phyloP scores from a whole-genome alignment of 1,284 basidiomycete species.

The Heterobasidion occidentale region DNA sequence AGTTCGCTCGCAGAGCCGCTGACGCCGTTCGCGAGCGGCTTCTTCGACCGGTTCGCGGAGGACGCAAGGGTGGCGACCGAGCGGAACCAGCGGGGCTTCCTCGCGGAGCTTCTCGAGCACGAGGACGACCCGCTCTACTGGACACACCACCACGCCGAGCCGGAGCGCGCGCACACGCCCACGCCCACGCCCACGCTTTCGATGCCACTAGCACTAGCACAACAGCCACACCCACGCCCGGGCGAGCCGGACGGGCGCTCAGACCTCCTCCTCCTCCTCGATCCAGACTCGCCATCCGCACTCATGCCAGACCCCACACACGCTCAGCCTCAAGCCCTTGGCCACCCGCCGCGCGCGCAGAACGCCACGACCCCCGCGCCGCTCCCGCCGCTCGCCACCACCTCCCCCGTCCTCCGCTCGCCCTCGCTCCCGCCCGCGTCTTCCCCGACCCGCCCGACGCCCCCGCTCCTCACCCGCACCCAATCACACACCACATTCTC shows the following conservation, averaged over 20 bases:
- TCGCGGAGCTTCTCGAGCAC: slow-evolving; percentile 56
- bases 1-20: background rate
- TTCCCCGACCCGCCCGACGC: slow-evolving; percentile 17
- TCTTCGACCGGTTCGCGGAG: slow-evolving; percentile 52
- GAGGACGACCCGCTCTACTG: slow-evolving; percentile 66
- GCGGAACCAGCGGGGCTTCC: slow-evolving; percentile 38
- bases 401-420: slow-evolving; percentile 16
- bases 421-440: slow-evolving; percentile 21
- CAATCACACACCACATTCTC: slow-evolving; percentile 27
- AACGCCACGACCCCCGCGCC: slow-evolving; percentile 1
- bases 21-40: slow-evolving; percentile 24
- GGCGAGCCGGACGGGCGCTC: background rate
- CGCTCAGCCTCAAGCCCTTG: background rate
- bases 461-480: slow-evolving; percentile 22
- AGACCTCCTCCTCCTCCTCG: background rate
- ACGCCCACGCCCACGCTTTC: slow-evolving; percentile 4
- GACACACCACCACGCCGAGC: slow-evolving; percentile 3
- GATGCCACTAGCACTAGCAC: background rate
- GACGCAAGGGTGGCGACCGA: slow-evolving; percentile 46
- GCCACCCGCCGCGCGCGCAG: background rate
- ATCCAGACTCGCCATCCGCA: background rate
- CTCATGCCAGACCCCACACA: background rate
- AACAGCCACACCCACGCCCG: background rate
- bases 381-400: background rate
- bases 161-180: slow-evolving; percentile 10